Percentiles rank a stretch among this genome's conserved stretches.
These are phyloP conservation scores for Senna siamea DNA, from an alignment of 306 rosid species.

Conservation along the genomic window DNA sequence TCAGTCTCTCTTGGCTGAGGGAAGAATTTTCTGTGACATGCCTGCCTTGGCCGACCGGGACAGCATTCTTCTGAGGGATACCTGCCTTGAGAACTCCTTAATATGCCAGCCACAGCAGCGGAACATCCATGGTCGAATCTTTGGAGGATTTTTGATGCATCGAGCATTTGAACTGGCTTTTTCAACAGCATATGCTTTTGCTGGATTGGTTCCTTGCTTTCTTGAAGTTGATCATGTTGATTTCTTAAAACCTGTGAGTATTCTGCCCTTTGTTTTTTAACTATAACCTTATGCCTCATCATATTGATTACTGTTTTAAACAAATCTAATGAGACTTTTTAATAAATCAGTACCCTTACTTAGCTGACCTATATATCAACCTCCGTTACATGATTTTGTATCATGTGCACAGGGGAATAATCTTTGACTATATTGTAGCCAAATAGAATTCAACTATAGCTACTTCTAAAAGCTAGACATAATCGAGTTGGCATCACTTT, in stretches of 20 bases:
- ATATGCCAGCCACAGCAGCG: constrained; percentile 96
- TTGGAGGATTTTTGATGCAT: constrained; percentile 97
- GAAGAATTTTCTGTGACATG: constrained; percentile 82
- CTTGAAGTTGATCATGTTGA: constrained; percentile 93
- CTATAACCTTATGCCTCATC: constrained; percentile 9
- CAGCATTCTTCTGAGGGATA: constrained; percentile 86
- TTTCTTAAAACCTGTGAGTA: constrained; percentile 87
- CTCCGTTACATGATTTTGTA: background rate
- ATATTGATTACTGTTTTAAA: background rate
- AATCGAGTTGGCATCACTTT: background rate
- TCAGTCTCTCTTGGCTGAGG: constrained; percentile 64
- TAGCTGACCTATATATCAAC: background rate
- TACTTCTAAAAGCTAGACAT: background rate
- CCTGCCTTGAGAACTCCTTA: constrained; percentile 77
- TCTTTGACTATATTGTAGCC: constrained; percentile 5
- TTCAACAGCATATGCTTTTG: constrained; percentile 90
- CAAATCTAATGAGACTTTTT: background rate
- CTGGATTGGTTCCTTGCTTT: constrained; percentile 86
- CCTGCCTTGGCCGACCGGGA: constrained; percentile 93
- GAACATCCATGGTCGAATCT: constrained; percentile 91
- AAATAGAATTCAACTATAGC: constrained; percentile 22
- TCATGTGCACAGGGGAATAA: background rate
- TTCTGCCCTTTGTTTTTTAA: constrained; percentile 4
- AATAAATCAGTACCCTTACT: background rate
- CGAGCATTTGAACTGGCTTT: constrained; percentile 93